Conservation (phyloP, 495 filamentous ascomycete species). For the Hyphodiscus hymeniophilus region DNA sequence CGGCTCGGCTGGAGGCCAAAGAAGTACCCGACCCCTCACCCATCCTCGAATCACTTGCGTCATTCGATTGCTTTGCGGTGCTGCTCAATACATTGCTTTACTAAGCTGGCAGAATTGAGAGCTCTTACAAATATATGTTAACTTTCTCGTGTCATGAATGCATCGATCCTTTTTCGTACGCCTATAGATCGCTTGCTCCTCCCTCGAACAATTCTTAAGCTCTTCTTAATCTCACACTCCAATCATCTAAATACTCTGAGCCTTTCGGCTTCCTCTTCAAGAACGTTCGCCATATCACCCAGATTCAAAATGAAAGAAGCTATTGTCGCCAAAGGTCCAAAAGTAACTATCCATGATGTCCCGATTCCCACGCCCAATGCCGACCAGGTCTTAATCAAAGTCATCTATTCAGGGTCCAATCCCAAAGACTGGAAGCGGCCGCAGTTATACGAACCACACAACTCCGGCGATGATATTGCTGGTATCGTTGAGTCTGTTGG, state of each 20-base stretch:
- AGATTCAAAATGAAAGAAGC: slow-evolving; percentile 22
- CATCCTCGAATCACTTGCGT: too few relatives aligned
- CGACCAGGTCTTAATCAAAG: slow-evolving; percentile 62
- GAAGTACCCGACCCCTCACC: too few relatives aligned
- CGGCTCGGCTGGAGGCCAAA: too few relatives aligned
- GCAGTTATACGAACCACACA: slow-evolving; percentile 42
- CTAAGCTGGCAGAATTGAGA: background rate
- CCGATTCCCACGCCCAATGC: slow-evolving; percentile 51
- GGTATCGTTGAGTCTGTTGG: slow-evolving; percentile 76
- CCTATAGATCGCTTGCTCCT: too few relatives aligned
- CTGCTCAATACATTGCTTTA: too few relatives aligned
- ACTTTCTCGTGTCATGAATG: background rate
- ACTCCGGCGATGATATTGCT: slow-evolving; percentile 88
- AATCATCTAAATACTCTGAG: too few relatives aligned
- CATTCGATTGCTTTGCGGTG: too few relatives aligned
- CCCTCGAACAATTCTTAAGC: too few relatives aligned
- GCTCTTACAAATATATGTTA: background rate
- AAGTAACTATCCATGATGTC: slow-evolving; percentile 53
- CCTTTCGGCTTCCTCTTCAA: background rate
- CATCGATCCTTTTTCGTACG: too few relatives aligned
- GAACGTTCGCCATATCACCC: background rate
- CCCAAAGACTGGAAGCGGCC: slow-evolving; percentile 72
- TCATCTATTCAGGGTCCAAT: slow-evolving; percentile 58
- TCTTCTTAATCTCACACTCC: too few relatives aligned
- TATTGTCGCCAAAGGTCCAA: slow-evolving; percentile 28